Conservation (phyloP, 805 yeast species). For the Zygoascus tannicola region DNA sequence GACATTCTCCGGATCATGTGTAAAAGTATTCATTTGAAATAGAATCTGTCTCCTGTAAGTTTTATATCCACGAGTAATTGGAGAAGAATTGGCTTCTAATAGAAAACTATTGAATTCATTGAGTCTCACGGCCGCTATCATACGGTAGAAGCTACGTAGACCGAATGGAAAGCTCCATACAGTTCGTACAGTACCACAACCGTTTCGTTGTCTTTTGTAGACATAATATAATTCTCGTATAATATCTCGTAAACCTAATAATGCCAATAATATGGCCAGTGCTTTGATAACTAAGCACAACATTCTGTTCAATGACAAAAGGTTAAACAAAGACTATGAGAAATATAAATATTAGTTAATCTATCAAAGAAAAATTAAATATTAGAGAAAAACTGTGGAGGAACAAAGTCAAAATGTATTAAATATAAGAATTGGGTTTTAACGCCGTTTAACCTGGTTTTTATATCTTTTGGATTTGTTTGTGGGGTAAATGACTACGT, state of each 20-base stretch:
- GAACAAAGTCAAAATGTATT: too few species aligned
- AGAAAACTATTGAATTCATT: neutral
- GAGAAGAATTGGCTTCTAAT: too few species aligned
- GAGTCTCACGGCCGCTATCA: neutral
- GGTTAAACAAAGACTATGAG: too few species aligned
- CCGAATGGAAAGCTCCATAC: slow-evolving; percentile 1
- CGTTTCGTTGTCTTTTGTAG: neutral
- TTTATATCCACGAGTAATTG: neutral
- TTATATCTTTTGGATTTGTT: too few species aligned
- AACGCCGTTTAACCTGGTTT: too few species aligned
- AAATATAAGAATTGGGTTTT: too few species aligned
- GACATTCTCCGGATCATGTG: slow-evolving; percentile 28
- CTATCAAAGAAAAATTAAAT: too few species aligned
- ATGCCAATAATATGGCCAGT: neutral
- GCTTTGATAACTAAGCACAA: too few species aligned
- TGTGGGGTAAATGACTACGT: too few species aligned
- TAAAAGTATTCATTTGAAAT: slow-evolving; percentile 7
- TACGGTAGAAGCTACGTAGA: neutral
- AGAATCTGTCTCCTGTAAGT: neutral
- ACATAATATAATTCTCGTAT: neutral
- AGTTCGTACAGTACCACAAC: neutral
- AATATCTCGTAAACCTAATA: neutral
- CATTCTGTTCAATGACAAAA: too few species aligned
- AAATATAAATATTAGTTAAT: too few species aligned
- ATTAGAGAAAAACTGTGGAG: too few species aligned